Evolutionary conservation across 2,329 filamentous ascomycete species (phyloP).

Genomic region (Mycogone perniciosa): DNA sequence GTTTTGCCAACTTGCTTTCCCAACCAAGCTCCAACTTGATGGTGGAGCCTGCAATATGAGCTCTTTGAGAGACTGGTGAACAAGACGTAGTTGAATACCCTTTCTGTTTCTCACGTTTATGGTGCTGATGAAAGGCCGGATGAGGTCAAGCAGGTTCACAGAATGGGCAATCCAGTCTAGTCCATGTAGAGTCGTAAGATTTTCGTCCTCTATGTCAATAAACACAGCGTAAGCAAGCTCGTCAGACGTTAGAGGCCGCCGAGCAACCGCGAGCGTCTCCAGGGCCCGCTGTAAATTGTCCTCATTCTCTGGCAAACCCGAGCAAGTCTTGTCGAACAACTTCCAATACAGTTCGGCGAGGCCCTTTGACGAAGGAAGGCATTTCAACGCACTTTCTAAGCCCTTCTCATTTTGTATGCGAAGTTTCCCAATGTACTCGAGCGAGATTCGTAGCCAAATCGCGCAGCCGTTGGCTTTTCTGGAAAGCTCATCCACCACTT

Average conservation of each 20-base stretch:
- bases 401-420: background rate
- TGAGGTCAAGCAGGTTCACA: conserved; percentile 6
- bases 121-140: conserved; percentile 6
- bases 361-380: conserved; percentile 1
- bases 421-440: conserved; percentile 3
- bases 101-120: background rate
- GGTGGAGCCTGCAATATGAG: conserved; percentile 5
- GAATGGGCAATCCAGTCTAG: conserved; percentile 1
- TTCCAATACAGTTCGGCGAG: conserved; percentile 8
- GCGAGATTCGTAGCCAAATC: conserved; percentile 9
- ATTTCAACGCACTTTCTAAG: background rate
- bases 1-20: background rate
- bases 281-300: background rate
- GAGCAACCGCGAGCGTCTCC: conserved; percentile 7
- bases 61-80: conserved; percentile 10
- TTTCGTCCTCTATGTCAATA: background rate
- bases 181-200: background rate
- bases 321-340: conserved; percentile 1
- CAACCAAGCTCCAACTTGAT: background rate
- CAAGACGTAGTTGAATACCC: conserved; percentile 6
- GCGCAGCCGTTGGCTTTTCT: conserved; percentile 7
- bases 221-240: conserved; percentile 7
- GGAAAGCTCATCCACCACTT: conserved; percentile 1
- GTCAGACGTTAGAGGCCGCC: conserved; percentile 1
- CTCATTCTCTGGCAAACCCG: conserved; percentile 1